Evolutionary conservation across 2,329 filamentous ascomycete genomes (phyloP), one percentile per base, ranked within the genome.

Genomic region (Phialophora macrospora): DNA sequence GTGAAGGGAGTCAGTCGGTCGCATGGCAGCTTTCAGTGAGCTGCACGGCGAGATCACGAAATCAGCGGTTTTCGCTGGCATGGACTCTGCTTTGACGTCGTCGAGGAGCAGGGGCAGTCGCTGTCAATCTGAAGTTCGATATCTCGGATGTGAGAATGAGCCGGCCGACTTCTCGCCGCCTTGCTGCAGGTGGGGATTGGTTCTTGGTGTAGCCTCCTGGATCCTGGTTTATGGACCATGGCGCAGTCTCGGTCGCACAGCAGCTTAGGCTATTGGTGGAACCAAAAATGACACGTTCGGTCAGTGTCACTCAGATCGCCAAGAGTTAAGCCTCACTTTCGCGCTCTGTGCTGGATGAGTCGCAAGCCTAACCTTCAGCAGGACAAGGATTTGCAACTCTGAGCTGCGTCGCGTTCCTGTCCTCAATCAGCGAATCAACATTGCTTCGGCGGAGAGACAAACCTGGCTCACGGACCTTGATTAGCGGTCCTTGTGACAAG

Each of bases 251-350:
- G 9, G 51, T 67, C 46, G 34, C 55, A 67, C 65, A 5, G 55
- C 58, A 62, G 55, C 32, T 51, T 55, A 62, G 20, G 57, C 57
- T 48, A 56, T 60, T 55, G 58, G 49, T 52, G 58, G 9, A 30
- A n/a, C 58, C 48, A 14, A 54, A 60, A 67, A 60, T 62, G 65
- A 67, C 65, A 64, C 54, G 65, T 67, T 67, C 65, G 54, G 55
- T 67, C 41, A 49, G 26, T 48, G 52, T 60, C 26, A 20, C 28
- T 6, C 26, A 60, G 60, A 66, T 66, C 51, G 60, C 52, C 64
- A 48, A 49, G 34, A 34, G 20, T 55, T 54, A 62, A 64, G 65
- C 65, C 59, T 67, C 65, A 62, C 61, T 44, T 41, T 67, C 49
- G 48, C 48, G 22, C 26, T 55, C 26, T 51, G 22, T 26, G 26